Conservation (phyloP, 2,329 filamentous ascomycete genomes). For the Colletotrichum horii region DNA sequence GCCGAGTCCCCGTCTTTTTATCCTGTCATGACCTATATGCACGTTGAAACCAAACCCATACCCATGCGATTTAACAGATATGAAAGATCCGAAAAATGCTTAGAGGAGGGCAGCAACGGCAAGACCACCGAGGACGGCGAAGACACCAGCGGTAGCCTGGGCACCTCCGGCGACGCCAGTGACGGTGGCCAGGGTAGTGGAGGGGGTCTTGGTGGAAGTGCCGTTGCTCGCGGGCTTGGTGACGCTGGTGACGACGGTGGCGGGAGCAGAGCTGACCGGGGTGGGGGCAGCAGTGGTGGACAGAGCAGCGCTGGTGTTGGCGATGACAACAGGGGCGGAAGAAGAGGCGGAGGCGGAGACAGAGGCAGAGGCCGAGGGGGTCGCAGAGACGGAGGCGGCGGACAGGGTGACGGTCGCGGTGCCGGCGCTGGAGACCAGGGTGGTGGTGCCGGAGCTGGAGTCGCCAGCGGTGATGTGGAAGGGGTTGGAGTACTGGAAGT, state of each 20-base stretch:
- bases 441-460: slow-evolving; percentile 26
- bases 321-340: slow-evolving; percentile 28
- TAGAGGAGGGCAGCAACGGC: slow-evolving; percentile 22
- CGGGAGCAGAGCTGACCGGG: slow-evolving; percentile 21
- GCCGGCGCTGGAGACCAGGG: slow-evolving; percentile 26
- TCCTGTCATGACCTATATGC: slow-evolving; percentile 21
- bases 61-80: slow-evolving; percentile 19
- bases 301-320: slow-evolving; percentile 27
- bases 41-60: slow-evolving; percentile 17
- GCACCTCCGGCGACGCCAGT: slow-evolving; percentile 1
- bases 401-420: slow-evolving; percentile 32
- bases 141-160: slow-evolving; percentile 20
- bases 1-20: slow-evolving; percentile 20
- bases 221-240: slow-evolving; percentile 21
- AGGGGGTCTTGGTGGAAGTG: background rate
- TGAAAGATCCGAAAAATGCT: slow-evolving; percentile 18
- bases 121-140: slow-evolving; percentile 22
- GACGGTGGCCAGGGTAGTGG: slow-evolving; percentile 8
- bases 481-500: slow-evolving; percentile 68
- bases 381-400: slow-evolving; percentile 34
- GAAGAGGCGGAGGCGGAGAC: slow-evolving; percentile 25
- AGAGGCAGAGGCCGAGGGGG: slow-evolving; percentile 35
- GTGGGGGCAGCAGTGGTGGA: slow-evolving; percentile 22
- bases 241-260: slow-evolving; percentile 26
- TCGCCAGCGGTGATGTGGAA: slow-evolving; percentile 54